A percentile compares a stretch with the other conserved stretches of the same genome.
Evolutionary conservation across 495 filamentous ascomycete species (phyloP).

Genomic region (Neurospora discreta): DNA sequence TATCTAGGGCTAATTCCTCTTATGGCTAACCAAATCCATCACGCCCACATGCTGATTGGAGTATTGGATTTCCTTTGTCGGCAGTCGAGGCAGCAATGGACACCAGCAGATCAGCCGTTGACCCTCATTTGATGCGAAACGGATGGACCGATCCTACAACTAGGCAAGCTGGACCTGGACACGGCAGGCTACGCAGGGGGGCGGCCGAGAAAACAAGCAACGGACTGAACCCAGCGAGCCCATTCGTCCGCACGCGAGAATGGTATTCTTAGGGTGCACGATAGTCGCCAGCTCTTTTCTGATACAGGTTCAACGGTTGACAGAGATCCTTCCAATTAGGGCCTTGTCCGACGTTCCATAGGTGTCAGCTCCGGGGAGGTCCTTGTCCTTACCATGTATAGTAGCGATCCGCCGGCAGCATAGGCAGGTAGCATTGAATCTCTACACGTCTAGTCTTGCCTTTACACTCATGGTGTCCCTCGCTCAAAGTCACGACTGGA

Average conservation of each 20-base stretch:
- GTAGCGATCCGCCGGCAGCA: neutral
- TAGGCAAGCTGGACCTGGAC: neutral
- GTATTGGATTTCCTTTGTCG: neutral
- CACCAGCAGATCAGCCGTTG: neutral
- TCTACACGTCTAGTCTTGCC: neutral
- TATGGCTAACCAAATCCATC: neutral
- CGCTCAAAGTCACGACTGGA: neutral
- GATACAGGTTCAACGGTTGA: neutral
- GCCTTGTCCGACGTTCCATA: neutral
- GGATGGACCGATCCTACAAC: neutral
- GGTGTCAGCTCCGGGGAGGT: neutral
- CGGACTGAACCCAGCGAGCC: neutral
- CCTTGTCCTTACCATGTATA: neutral
- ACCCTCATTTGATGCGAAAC: neutral
- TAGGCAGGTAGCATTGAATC: no score
- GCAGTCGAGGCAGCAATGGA: neutral
- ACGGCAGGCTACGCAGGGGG: neutral
- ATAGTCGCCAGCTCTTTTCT: neutral
- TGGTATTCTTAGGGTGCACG: neutral
- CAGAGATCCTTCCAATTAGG: neutral
- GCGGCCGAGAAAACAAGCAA: neutral
- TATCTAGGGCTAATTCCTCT: neutral
- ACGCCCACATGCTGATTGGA: neutral
- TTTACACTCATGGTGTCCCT: neutral
- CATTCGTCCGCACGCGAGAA: neutral